Percentiles rank a stretch among this genome's conserved stretches.
Evolutionary conservation across 768 basidiomycete genomes (phyloP).

Genomic region (Ramaria rubella): DNA sequence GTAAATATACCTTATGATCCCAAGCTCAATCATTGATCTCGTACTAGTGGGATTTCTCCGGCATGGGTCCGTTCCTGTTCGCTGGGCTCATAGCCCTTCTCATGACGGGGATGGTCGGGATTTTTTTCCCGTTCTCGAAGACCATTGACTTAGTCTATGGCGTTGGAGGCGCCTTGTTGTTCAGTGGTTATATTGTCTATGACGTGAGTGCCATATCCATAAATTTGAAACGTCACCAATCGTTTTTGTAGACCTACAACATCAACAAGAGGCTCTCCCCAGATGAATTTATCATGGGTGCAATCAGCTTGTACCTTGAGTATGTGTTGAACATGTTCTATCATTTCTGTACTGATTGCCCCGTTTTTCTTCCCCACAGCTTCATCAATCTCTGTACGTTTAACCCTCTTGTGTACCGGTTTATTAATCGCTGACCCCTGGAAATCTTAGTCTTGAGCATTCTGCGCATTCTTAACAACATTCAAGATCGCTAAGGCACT

Average conservation of each 20-base stretch:
- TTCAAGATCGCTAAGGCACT: conserved; percentile 33
- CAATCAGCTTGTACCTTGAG: conserved; percentile 94
- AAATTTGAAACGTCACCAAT: not conserved
- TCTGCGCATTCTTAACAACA: conserved; percentile 67
- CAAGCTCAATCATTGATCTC: conserved; percentile 2
- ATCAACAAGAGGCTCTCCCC: conserved; percentile 86
- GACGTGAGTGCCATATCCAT: conserved; percentile 32
- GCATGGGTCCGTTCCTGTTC: conserved; percentile 87
- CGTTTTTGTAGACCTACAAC: conserved; percentile 49
- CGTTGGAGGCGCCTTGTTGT: conserved; percentile 69
- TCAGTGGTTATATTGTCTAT: conserved; percentile 86
- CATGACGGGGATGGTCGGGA: conserved; percentile 72
- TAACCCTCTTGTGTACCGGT: not conserved
- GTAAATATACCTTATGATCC: conserved; percentile 31
- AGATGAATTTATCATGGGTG: conserved; percentile 89
- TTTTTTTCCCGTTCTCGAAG: conserved; percentile 81
- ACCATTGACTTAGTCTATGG: conserved; percentile 81
- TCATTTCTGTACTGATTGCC: conserved; percentile 1
- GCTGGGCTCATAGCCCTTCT: conserved; percentile 73
- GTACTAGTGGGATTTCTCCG: conserved; percentile 83
- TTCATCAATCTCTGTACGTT: conserved; percentile 82
- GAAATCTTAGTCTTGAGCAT: conserved; percentile 64
- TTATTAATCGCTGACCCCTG: not conserved
- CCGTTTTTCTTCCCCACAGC: conserved; percentile 32
- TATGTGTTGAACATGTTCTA: conserved; percentile 34